Conservation (phyloP, 1,284 basidiomycete species). For the Ceratobasidium sp. region DNA sequence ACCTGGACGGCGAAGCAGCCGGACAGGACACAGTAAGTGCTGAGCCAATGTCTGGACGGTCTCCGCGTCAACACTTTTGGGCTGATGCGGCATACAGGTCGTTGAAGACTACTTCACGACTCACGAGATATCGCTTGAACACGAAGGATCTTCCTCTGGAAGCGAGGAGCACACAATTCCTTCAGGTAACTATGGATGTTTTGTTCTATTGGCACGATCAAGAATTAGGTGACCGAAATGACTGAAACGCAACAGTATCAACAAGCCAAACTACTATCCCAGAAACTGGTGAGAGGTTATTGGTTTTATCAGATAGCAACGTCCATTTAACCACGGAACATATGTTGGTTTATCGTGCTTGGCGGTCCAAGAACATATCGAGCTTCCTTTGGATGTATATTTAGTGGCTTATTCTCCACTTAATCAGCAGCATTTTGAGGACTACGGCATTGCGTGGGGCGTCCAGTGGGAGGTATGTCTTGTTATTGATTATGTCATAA, state of each 20-base stretch:
- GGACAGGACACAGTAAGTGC: background rate
- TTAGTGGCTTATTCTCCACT: conserved; percentile 33
- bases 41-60: background rate
- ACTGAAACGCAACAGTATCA: background rate
- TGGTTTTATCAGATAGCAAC: too few relatives aligned
- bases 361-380: background rate
- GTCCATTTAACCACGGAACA: background rate
- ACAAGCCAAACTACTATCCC: too few relatives aligned
- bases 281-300: too few relatives aligned
- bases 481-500: conserved; percentile 4
- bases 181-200: too few relatives aligned
- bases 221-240: background rate
- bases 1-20: conserved; percentile 11
- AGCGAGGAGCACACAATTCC: too few relatives aligned
- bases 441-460: conserved; percentile 31
- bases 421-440: conserved; percentile 35
- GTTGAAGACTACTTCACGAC: too few relatives aligned
- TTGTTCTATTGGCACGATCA: background rate
- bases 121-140: too few relatives aligned
- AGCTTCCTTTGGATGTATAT: conserved; percentile 16
- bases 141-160: too few relatives aligned
- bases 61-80: background rate
- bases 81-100: too few relatives aligned
- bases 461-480: conserved; percentile 47
- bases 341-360: background rate